Evolutionary conservation across 805 yeast species (phyloP), one percentile per base, ranked within the genome.

Genomic region (Candida koratica): DNA sequence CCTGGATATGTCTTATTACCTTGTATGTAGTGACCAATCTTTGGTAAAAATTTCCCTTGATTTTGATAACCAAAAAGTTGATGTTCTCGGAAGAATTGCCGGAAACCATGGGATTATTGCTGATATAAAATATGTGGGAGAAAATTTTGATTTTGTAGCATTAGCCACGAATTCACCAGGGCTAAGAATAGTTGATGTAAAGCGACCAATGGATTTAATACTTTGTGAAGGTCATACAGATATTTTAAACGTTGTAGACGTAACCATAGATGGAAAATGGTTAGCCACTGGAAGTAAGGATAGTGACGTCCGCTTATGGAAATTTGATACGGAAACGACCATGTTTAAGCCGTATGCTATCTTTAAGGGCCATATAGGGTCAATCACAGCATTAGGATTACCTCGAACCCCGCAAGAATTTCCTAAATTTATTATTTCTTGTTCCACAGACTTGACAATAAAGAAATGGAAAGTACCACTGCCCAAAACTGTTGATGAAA

Each of bases 41-140:
- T 59, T 93, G 11, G 67, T 72, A 17, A 67, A 75, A 45, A 53
- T 79, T 16, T 69, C 69, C 27, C 35, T 53, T 47, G 53, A 28
- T 10, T 39, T 43, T 1, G 48, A 50, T 4, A 51, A 50, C 6
- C 47, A 46, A 17, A 22, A 32, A 6, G 42, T 37, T 18, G 69
- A 71, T 13, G 53, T 73, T 2, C 49, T 58, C 6, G 67, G 79
- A 37, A 71, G 77, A 27, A 69, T 88, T 47, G 93, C 96, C 1
- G 97, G 97, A 47, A 88, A 88, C 58, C 96, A 90, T 60, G 97
- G 97, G 39, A 90, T 93, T 17, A 80, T 93, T 49, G 95, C 96
- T 2, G 97, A 90, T 55, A 72, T 88, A 64, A 75, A 78, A 46
- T 82, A 79, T 51, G 81, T 80, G 20, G 93, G 93, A 0, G 85